Percentiles rank a stretch among this genome's conserved stretches.
phyloP scores from a whole-genome alignment of 345 rosid genomes.

The Brassica nigra region DNA sequence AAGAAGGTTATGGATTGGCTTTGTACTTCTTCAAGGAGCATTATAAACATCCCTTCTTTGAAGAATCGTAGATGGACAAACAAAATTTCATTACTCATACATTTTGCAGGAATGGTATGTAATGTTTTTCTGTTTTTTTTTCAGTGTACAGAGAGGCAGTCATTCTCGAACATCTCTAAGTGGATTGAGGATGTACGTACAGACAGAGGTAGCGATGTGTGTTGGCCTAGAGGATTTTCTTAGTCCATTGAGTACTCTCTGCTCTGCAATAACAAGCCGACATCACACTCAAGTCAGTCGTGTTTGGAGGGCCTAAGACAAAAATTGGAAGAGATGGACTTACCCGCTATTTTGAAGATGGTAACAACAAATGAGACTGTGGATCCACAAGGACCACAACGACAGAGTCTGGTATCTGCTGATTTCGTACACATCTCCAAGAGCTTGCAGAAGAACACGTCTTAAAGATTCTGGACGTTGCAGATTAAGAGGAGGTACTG shows the following conservation, averaged over 20 bases:
- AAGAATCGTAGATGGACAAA: too few relatives aligned
- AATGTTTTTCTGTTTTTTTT: too few relatives aligned
- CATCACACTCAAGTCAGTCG: conserved; percentile 60
- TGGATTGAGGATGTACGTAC: too few relatives aligned
- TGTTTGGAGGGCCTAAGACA: conserved; percentile 70
- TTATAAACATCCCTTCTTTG: too few relatives aligned
- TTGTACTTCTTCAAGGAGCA: too few relatives aligned
- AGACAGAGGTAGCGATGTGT: too few relatives aligned
- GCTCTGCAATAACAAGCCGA: conserved; percentile 84
- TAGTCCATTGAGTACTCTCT: conserved; percentile 92
- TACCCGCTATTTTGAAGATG: conserved; percentile 69
- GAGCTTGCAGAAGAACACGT: conserved; percentile 73
- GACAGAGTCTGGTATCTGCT: conserved; percentile 74
- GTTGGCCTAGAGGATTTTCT: conserved; percentile 50
- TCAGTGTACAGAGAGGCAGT: too few relatives aligned
- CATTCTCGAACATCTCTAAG: too few relatives aligned
- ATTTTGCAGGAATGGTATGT: too few relatives aligned
- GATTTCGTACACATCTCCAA: conserved; percentile 69
- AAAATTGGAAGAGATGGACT: conserved; percentile 78
- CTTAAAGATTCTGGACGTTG: background rate
- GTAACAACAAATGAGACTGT: conserved; percentile 73
- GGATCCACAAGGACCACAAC: too few relatives aligned
- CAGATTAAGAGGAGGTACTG: conserved; percentile 55
- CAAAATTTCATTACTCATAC: too few relatives aligned
- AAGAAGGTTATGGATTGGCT: too few relatives aligned